Evolutionary conservation across 2,329 filamentous ascomycete species (phyloP).

Genomic region (Trichoderma breve): DNA sequence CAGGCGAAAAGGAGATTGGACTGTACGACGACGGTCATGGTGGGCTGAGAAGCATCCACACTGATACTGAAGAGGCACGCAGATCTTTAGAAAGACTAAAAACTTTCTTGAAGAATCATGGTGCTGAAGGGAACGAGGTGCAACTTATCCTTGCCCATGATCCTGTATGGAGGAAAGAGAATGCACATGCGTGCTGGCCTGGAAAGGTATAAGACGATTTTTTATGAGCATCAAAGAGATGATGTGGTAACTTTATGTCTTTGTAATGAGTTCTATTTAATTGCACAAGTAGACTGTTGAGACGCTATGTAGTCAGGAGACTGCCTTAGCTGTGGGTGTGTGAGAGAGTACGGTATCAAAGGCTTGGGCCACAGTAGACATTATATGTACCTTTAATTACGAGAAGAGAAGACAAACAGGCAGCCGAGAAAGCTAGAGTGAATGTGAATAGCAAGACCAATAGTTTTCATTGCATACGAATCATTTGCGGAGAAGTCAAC

Average conservation of each 20-base stretch:
- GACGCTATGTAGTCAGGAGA: not conserved
- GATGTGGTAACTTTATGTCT: not conserved
- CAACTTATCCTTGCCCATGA: conserved; percentile 6
- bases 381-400: not conserved
- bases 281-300: not conserved
- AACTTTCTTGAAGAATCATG: not conserved
- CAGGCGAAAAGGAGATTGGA: not conserved
- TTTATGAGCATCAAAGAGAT: not conserved
- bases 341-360: not conserved
- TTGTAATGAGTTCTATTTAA: not conserved
- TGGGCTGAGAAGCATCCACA: not conserved
- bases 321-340: not conserved
- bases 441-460: no score
- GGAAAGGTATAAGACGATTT: not conserved
- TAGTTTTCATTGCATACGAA: no score
- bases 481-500: no score
- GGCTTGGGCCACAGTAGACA: not conserved
- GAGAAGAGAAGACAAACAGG: not conserved
- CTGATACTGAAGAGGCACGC: not conserved
- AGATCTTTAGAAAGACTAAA: not conserved
- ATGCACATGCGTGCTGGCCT: conserved; percentile 4
- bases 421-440: not conserved
- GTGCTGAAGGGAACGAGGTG: not conserved
- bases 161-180: not conserved
- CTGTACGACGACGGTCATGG: not conserved